These are phyloP conservation scores for Corinectria fuckeliana DNA, from an alignment of 2,329 filamentous ascomycete genomes.

Conservation along the genomic window DNA sequence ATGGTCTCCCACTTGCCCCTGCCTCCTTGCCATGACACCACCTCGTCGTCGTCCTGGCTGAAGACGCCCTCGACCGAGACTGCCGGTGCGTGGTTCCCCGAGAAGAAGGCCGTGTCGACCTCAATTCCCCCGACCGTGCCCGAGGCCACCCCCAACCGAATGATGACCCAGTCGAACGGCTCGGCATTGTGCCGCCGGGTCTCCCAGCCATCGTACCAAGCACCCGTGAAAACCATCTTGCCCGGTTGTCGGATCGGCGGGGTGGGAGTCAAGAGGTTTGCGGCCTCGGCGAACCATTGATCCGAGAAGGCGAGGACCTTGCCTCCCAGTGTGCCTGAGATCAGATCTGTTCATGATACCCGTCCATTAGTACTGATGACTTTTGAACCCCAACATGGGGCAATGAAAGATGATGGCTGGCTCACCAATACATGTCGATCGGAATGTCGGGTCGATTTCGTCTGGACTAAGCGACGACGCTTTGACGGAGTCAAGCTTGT, in stretches of 20 bases:
- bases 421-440: slow-evolving; percentile 67
- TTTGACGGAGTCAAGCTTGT: slow-evolving; percentile 62
- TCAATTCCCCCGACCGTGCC: slow-evolving; percentile 77
- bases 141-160: slow-evolving; percentile 71
- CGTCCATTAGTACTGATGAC: slow-evolving; percentile 5
- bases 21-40: slow-evolving; percentile 65
- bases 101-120: slow-evolving; percentile 83
- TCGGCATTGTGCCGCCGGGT: slow-evolving; percentile 70
- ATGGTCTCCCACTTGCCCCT: slow-evolving; percentile 75
- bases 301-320: slow-evolving; percentile 71
- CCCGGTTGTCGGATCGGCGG: slow-evolving; percentile 67
- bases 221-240: slow-evolving; percentile 72
- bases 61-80: slow-evolving; percentile 81
- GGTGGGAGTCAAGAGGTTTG: slow-evolving; percentile 69
- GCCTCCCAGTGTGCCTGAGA: slow-evolving; percentile 66
- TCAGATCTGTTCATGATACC: slow-evolving; percentile 54
- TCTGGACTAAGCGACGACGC: slow-evolving; percentile 56
- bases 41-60: slow-evolving; percentile 66
- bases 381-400: background rate
- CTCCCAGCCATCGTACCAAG: slow-evolving; percentile 77
- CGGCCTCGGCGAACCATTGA: slow-evolving; percentile 72
- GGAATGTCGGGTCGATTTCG: slow-evolving; percentile 67
- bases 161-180: slow-evolving; percentile 71
- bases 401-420: background rate
- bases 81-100: slow-evolving; percentile 80